Base-by-base conservation (phyloP, 1,139 yeast species). In the Suzukiozyma palmioleophila region DNA sequence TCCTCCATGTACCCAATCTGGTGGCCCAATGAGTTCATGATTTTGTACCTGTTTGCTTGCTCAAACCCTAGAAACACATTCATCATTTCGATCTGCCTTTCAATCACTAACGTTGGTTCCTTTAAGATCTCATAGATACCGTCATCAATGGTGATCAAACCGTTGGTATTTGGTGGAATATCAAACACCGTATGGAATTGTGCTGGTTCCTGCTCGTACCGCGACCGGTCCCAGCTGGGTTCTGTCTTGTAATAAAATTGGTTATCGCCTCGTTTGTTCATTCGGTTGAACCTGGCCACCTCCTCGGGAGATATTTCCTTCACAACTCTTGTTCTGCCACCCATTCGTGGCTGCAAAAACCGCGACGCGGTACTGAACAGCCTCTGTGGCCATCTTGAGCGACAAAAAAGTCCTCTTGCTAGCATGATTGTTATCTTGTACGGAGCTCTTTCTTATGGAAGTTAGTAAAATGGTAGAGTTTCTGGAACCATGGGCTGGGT, bases 1-100 rank as follows among this genome's bases (percentile, higher is more conserved):
- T 89, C 97, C 46, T 77, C 71, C 81, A 90, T 80, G 57, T 74
- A 83, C 0, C 97, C 98, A 11, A 92, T 57, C 42, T 77, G 82
- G 42, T 78, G 71, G 2, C 97, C 97, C 45, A 66, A 50, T 0
- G 84, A 73, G 57, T 88, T 85, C 79, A 84, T 72, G 34, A 92
- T 75, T 11, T 75, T 73, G 58, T 90, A 92, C 48, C 73, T 66
- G 57, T 90, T 90, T 1, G 95, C 89, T 62, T 90, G 97, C 58
- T 92, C 97, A 53, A 86, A 86, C 1, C 97, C 97, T 28, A 90
- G 57, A 39, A 89, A 75, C 12, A 92, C 69, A 54, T 88, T 90
- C 88, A 88, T 82, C 64, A 84, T 74, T 60, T 92, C 97, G 29
- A 92, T 68, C 54, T 87, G 85, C 42, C 98, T 73, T 56, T 90